Conservation (phyloP, 2,329 filamentous ascomycete genomes). For the Aphanoascus verrucosus region DNA sequence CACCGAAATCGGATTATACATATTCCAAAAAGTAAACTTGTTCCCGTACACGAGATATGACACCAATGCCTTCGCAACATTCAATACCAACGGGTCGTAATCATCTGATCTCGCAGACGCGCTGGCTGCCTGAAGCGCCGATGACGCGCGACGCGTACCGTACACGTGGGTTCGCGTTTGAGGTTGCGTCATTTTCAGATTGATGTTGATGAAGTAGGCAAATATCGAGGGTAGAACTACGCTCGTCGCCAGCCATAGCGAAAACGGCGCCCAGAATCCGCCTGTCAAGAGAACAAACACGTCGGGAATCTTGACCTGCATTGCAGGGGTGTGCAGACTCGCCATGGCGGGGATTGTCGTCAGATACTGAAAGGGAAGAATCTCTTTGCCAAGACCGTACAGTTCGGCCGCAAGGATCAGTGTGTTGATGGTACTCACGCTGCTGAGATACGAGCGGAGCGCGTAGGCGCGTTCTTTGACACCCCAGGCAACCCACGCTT, state of each 20-base stretch:
- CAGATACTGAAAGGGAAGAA: conserved; percentile 61
- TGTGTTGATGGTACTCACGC: conserved; percentile 55
- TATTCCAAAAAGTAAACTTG: conserved; percentile 29
- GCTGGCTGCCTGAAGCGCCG: conserved; percentile 13
- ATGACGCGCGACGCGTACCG: conserved; percentile 20
- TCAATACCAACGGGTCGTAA: conserved; percentile 82
- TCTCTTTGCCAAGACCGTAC: conserved; percentile 55
- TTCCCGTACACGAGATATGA: conserved; percentile 68
- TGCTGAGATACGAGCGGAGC: conserved; percentile 58
- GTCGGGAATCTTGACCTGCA: conserved; percentile 62
- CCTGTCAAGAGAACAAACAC: conserved; percentile 65
- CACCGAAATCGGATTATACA: conserved; percentile 30
- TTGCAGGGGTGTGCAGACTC: conserved; percentile 46
- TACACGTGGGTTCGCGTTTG: conserved; percentile 17
- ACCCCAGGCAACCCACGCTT: conserved; percentile 29
- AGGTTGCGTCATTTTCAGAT: conserved; percentile 38
- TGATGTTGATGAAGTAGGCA: conserved; percentile 88
- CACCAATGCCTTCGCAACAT: conserved; percentile 72
- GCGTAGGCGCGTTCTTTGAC: conserved; percentile 44
- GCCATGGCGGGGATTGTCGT: conserved; percentile 58
- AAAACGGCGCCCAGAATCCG: conserved; percentile 73
- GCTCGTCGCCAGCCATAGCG: conserved; percentile 65
- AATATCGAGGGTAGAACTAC: conserved; percentile 57
- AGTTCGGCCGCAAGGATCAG: conserved; percentile 60
- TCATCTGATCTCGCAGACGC: conserved; percentile 36